Conservation (phyloP, 2,329 filamentous ascomycete genomes). For the Aquanectria penicillioides region DNA sequence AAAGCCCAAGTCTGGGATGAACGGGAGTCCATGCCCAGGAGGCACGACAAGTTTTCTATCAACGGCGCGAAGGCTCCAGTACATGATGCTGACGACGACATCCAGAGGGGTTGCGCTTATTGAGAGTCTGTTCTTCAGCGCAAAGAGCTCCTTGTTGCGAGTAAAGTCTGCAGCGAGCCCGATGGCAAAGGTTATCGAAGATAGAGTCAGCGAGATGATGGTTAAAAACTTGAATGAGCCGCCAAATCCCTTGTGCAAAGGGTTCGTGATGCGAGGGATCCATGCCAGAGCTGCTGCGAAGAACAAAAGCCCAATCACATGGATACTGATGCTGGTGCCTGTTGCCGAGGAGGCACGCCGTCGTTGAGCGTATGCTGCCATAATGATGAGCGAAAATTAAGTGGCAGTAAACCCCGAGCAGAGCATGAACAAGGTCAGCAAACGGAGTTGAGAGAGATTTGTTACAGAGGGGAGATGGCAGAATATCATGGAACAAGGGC, state of each 20-base stretch:
- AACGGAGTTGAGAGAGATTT: too few species aligned
- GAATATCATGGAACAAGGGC: too few species aligned
- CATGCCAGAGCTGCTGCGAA: background rate
- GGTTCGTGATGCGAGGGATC: conserved; percentile 7
- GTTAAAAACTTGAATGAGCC: conserved; percentile 13
- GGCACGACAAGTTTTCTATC: conserved; percentile 8
- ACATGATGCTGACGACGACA: background rate
- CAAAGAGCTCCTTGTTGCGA: background rate
- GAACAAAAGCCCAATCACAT: background rate
- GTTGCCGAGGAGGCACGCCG: background rate
- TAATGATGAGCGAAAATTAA: too few species aligned
- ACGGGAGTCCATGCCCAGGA: conserved; percentile 7
- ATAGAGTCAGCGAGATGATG: conserved; percentile 3
- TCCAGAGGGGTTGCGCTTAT: background rate
- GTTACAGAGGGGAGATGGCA: too few species aligned
- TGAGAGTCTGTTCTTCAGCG: background rate
- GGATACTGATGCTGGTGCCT: background rate
- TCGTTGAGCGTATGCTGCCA: background rate
- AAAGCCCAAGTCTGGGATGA: background rate
- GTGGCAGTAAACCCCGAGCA: too few species aligned
- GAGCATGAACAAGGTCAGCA: too few species aligned
- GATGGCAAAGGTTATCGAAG: background rate
- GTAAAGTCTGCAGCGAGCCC: conserved; percentile 2
- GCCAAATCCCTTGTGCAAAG: conserved; percentile 5
- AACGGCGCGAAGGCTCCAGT: conserved; percentile 7